Evolutionary conservation across 1,284 basidiomycete genomes (phyloP), one percentile per base, ranked within the genome.

Genomic region (Trichosporon inkin): DNA sequence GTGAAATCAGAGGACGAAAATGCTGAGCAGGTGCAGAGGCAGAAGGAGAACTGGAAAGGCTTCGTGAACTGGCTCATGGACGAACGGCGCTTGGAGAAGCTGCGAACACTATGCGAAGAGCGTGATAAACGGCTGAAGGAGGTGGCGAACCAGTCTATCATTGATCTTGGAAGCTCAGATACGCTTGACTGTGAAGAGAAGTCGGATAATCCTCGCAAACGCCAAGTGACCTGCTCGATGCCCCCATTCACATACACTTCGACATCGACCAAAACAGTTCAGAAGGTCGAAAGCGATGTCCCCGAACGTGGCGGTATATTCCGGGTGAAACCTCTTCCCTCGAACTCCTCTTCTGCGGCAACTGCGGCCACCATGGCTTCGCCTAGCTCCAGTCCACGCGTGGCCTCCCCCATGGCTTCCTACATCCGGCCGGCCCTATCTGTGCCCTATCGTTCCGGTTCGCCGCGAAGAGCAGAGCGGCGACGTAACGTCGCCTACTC

Each of bases 61-160:
- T 65, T 68, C n/a, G 71, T 75, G 56, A 74, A 72, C 56, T 77
- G 75, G 75, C 69, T 76, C 20, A 74, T 74, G 74, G 68, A 72
- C 53, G 75, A 77, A 51, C 60, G 75, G 11, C 62, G 75, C 1
- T 60, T 71, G 7, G 75, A 77, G 57, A 77, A 77, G 53, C 60
- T 77, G 8, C 66, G 75, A 1, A 52, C 64, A 1, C 37, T 73
- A 1, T 65, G 63, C n/a, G 74, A 73, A 47, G 74, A 76, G 53
- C 60, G 75, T 16, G 71, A 70, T 10, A 68, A 65, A 35, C 55
- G 69, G 6, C 56, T 77, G 19, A 59, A 57, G 20, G 63, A 64
- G 20, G 68, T 74, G 0, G 63, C 68, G 1, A 61, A 67, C 28
- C 58, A 60, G 1, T 38, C 22, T 19, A 32, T 40, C 6, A 37